Evolutionary conservation across 148 eudicot species (phyloP), one percentile per base, ranked within the genome.

Genomic region (Nepenthes mirabilis): DNA sequence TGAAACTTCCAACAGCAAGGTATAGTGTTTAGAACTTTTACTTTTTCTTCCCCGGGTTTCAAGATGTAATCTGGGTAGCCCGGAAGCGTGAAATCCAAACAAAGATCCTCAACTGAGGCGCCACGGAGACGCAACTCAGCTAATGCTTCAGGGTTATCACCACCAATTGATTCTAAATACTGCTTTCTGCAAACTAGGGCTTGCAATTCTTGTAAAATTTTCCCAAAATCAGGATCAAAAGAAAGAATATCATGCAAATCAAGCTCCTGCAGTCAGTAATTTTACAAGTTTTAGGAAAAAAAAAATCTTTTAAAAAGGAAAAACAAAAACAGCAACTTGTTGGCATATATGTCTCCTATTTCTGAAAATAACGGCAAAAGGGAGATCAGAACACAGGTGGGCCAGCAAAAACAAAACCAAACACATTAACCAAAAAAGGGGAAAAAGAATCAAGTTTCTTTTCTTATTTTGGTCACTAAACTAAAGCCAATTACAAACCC

Each of bases 31-130:
- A 51, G 43, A 2, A 51, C 11, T 1, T 14, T 67, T 79, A 94
- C 99, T 78, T 79, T 89, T 23, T 80, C 84, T 36, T 81, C 76
- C 64, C 80, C 83, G 33, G 86, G 70, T 75, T 81, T 89, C 71
- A 94, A 56, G 43, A 79, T 66, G 34, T 86, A 89, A 69, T 94
- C 91, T 36, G 91, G 97, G 80, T 84, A 80, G 33, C 99, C 99
- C 61, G 99, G 97, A 43, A 94, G 78, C 33, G 99, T 86, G 73
- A 94, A 89, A 81, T 94, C 95, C 69, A 94, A 80, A 82, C 86
- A 86, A 36, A 94, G 84, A 76, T 94, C 97, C 73, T 79, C 90
- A 68, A 94, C 47, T 60, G 83, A 68, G 54, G 87, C 75, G 62
- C 95, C 99, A 55, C 79, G 89, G 54, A 89, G 84, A 65, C 65